These are phyloP conservation scores for Acanthamoeba comandoni DNA, from an alignment of 208 protist genomes.

Conservation along the genomic window DNA sequence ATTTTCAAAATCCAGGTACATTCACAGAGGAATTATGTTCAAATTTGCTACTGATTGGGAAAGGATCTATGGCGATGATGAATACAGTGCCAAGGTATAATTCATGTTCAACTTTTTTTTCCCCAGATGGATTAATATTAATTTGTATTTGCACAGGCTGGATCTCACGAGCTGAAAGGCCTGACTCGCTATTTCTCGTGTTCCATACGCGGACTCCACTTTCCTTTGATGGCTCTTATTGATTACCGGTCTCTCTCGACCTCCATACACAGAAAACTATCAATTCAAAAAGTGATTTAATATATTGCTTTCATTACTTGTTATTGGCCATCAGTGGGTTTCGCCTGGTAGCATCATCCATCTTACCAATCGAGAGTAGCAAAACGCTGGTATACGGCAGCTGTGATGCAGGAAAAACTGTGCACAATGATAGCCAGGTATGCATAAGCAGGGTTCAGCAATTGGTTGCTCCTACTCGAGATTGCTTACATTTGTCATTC, in stretches of 20 bases:
- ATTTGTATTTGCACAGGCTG: neutral
- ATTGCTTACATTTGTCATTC: too few species aligned
- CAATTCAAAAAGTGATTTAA: neutral
- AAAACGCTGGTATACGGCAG: slow-evolving; percentile 70
- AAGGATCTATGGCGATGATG: slow-evolving; percentile 55
- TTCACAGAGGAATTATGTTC: slow-evolving; percentile 75
- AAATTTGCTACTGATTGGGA: slow-evolving; percentile 79
- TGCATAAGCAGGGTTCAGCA: neutral
- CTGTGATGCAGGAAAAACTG: slow-evolving; percentile 51
- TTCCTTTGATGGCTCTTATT: slow-evolving; percentile 76
- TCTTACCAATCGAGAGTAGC: slow-evolving; percentile 62
- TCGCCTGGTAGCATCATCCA: slow-evolving; percentile 72
- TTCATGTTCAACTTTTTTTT: too few species aligned
- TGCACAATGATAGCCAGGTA: slow-evolving; percentile 51
- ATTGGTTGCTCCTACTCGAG: too few species aligned
- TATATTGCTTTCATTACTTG: neutral
- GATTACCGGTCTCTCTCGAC: slow-evolving; percentile 69
- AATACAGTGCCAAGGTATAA: slow-evolving; percentile 63
- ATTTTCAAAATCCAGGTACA: neutral
- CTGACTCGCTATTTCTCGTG: slow-evolving; percentile 58
- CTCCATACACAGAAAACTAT: neutral
- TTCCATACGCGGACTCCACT: slow-evolving; percentile 57
- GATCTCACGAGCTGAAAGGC: slow-evolving; percentile 75
- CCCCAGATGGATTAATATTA: too few species aligned
- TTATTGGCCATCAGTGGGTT: slow-evolving; percentile 36